Percentiles rank a stretch among this genome's conserved stretches.
Evolutionary conservation across 441 rosid genomes (phyloP).

Genomic region (Populus hybrid): DNA sequence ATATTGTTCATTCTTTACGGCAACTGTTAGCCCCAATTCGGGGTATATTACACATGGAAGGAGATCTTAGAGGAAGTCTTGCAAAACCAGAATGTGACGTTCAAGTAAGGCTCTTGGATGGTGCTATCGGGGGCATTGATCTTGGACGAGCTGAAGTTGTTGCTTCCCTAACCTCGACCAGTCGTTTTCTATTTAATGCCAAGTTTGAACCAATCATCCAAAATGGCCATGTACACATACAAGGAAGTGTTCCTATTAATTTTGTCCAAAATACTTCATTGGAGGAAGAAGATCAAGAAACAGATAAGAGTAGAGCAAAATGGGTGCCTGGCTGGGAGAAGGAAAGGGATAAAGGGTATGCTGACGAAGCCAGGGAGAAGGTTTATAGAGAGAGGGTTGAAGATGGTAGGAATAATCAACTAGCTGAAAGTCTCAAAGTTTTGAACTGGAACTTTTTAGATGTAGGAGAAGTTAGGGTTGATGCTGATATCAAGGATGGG

Average conservation of each 20-base stretch:
- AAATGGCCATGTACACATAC: constrained; percentile 94
- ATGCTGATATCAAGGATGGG: constrained; percentile 98
- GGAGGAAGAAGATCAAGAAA: constrained; percentile 67
- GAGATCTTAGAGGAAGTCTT: constrained; percentile 96
- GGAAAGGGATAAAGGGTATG: constrained; percentile 57
- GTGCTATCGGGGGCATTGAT: constrained; percentile 95
- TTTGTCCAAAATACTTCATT: constrained; percentile 55
- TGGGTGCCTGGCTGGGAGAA: constrained; percentile 81
- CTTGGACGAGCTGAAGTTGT: constrained; percentile 98
- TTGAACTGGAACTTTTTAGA: constrained; percentile 89
- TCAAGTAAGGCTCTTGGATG: constrained; percentile 95
- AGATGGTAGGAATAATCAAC: constrained; percentile 89
- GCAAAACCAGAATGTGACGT: constrained; percentile 98
- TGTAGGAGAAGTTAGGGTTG: constrained; percentile 93
- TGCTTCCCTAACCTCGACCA: constrained; percentile 87
- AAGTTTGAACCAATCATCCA: constrained; percentile 88
- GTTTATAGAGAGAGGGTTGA: constrained; percentile 71
- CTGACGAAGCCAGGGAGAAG: constrained; percentile 54
- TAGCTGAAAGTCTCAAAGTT: constrained; percentile 89
- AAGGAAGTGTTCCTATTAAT: constrained; percentile 92
- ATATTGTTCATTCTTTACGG: constrained; percentile 78
- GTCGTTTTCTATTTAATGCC: constrained; percentile 96
- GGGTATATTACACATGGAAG: constrained; percentile 98
- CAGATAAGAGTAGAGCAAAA: constrained; percentile 50
- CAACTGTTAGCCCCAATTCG: constrained; percentile 86